Conservation (phyloP, 768 basidiomycete species). For the Tulasnella sp. region DNA sequence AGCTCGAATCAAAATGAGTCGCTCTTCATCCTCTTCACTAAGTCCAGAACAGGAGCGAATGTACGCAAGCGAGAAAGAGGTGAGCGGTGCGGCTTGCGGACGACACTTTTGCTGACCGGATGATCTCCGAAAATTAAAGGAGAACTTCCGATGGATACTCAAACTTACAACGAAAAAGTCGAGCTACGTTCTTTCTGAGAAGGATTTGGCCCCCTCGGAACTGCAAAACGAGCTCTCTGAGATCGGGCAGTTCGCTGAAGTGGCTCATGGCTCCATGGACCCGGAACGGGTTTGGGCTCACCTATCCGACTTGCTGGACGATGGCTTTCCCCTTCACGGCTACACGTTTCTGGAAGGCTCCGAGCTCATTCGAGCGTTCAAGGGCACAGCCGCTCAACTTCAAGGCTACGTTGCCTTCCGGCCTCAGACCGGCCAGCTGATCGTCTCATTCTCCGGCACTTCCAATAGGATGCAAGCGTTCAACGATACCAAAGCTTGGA, state of each 20-base stretch:
- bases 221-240: constrained; percentile 39
- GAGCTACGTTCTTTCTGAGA: constrained; percentile 35
- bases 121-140: background rate
- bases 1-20: background rate
- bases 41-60: constrained; percentile 30
- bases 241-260: constrained; percentile 49
- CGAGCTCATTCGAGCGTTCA: constrained; percentile 35
- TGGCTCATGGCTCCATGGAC: constrained; percentile 41
- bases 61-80: constrained; percentile 46
- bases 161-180: constrained; percentile 44
- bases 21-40: background rate
- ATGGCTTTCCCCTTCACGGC: constrained; percentile 45
- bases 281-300: constrained; percentile 40
- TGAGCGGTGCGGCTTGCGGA: constrained; percentile 6
- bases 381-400: constrained; percentile 39
- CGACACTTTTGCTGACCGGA: background rate
- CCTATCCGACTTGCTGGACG: constrained; percentile 29
- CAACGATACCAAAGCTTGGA: constrained; percentile 41
- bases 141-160: constrained; percentile 52
- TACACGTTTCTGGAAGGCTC: constrained; percentile 36
- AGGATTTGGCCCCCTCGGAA: constrained; percentile 36
- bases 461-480: constrained; percentile 38
- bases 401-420: constrained; percentile 45
- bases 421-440: constrained; percentile 38
- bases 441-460: constrained; percentile 50